Evolutionary conservation across 805 yeast species (phyloP), one percentile per base, ranked within the genome.

Genomic region (Hanseniaspora singularis): DNA sequence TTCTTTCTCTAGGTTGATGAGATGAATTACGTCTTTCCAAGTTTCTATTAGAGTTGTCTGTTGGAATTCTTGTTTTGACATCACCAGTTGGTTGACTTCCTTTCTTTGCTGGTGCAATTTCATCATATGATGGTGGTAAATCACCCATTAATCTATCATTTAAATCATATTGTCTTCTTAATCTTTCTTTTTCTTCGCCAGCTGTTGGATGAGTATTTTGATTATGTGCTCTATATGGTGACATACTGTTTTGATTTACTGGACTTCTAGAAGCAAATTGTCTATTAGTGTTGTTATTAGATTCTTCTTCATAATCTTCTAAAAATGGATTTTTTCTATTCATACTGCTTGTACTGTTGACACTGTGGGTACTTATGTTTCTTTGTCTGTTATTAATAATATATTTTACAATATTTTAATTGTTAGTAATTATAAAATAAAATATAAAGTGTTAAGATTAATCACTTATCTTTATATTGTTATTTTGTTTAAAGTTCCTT

Each of bases 91-190:
- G 47, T 12, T 20, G 27, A 12, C 9, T 52, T 57, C 49, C 57
- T 54, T 34, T 54, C 55, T 39, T 53, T 55, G 30, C 53, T 50
- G 33, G 52, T 15, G 84, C 77, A 18, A 71, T 81, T 53, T 79
- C 87, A 52, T 78, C 83, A 56, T 80, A 79, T 0, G 85, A 68
- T 7, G 87, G 86, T 5, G 85, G 84, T 6, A 71, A 60, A 33
- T 61, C 62, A 49, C 54, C 44, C 51, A 62, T 53, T 57, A 57
- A 43, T 16, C 33, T 24, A 16, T 42, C 46, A n/a, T 22, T 42
- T 4, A 27, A 23, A 15, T 42, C 46, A 46, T 63, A 61, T 47
- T 61, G 53, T 52, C 58, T 51, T 55, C 64, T 60, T 40, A 60
- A 37, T 46, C 58, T 49, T 36, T 60, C 58, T 50, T 58, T 54